Evolutionary conservation across 768 basidiomycete genomes (phyloP).

Genomic region (Cubamyces lactineus): DNA sequence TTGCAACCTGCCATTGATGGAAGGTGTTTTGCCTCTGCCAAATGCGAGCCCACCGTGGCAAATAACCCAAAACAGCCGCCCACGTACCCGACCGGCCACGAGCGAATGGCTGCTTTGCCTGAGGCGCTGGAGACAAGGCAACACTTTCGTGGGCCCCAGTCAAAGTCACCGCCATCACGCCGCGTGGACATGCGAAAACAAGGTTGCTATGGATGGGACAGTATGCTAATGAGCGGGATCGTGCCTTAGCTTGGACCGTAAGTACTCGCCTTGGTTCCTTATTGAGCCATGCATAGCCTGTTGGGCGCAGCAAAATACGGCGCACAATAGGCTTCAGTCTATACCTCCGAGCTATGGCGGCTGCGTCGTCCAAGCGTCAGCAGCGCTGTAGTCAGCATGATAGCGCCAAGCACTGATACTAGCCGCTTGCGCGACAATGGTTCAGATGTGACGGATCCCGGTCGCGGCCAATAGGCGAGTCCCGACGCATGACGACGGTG

Average conservation of each 20-base stretch:
- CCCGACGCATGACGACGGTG: neutral
- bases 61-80: slow-evolving; percentile 22
- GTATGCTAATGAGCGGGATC: neutral
- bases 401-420: too few relatives aligned
- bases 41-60: slow-evolving; percentile 23
- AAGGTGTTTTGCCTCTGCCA: slow-evolving; percentile 19
- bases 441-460: too few relatives aligned
- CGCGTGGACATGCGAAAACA: neutral
- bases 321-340: neutral
- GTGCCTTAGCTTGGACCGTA: neutral
- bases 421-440: neutral
- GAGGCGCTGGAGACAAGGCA: slow-evolving; percentile 17
- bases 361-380: too few relatives aligned
- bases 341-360: too few relatives aligned
- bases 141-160: neutral
- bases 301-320: neutral
- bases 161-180: slow-evolving; percentile 10
- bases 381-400: too few relatives aligned
- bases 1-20: slow-evolving; percentile 23
- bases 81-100: neutral
- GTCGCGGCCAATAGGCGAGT: too few relatives aligned
- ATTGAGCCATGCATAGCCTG: neutral
- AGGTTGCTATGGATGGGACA: slow-evolving; percentile 3
- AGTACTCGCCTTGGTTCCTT: neutral
- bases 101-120: neutral